These are phyloP conservation scores for Trichocladium antarcticum DNA, from an alignment of 495 filamentous ascomycete species.

Conservation along the genomic window DNA sequence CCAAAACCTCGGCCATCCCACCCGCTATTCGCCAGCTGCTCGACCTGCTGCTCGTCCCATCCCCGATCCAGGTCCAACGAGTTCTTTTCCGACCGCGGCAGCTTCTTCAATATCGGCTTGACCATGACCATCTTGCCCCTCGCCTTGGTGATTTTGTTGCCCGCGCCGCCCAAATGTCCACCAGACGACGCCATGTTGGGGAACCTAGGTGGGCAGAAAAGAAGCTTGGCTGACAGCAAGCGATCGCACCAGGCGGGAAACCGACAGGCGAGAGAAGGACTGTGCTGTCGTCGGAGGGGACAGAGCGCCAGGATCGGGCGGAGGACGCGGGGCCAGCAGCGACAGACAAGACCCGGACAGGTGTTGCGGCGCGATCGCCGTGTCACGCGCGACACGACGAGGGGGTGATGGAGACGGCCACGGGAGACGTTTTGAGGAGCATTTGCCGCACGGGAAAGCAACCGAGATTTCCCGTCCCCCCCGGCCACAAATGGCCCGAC, in stretches of 20 bases:
- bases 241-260: background rate
- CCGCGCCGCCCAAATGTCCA: constrained; percentile 19
- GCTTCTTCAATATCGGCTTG: constrained; percentile 46
- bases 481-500: background rate
- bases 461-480: background rate
- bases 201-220: background rate
- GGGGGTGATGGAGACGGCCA: constrained; percentile 21
- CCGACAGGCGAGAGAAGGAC: no score
- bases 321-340: background rate
- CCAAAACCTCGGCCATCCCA: constrained; percentile 12
- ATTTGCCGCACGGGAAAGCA: background rate
- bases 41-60: constrained; percentile 38
- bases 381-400: constrained; percentile 24
- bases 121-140: constrained; percentile 36
- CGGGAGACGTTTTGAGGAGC: background rate
- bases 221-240: background rate
- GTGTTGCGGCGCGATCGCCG: constrained; percentile 17
- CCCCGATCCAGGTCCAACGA: constrained; percentile 44
- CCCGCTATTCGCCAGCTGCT: constrained; percentile 19
- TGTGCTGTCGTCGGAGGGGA: background rate
- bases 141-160: constrained; percentile 35
- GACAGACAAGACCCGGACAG: background rate
- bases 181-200: constrained; percentile 30
- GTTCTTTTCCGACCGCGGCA: constrained; percentile 42
- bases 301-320: background rate